phyloP scores from a whole-genome alignment of 2,329 filamentous ascomycete species.

The Coniochaeta ligniaria region DNA sequence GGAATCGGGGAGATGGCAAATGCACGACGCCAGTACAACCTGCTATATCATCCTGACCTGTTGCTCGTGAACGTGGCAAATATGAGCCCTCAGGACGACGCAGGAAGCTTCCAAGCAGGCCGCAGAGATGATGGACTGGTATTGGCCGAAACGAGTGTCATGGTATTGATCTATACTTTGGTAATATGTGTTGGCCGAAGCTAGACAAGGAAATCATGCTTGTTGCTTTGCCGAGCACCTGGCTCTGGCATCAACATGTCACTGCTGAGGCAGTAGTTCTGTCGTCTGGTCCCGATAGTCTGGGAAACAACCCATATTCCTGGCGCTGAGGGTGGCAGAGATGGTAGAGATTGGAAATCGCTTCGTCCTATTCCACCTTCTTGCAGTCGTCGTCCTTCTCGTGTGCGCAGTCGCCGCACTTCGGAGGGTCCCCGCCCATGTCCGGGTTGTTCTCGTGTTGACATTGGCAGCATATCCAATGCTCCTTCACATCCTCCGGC shows the following conservation, averaged over 20 bases:
- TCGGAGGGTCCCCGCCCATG: not conserved
- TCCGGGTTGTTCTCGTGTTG: not conserved
- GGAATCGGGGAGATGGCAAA: too few species aligned
- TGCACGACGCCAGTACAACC: too few species aligned
- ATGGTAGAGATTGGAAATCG: not conserved
- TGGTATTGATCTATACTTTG: not conserved
- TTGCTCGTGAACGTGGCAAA: too few species aligned
- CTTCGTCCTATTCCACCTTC: not conserved
- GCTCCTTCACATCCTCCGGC: not conserved
- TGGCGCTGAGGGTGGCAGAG: not conserved
- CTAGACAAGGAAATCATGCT: not conserved
- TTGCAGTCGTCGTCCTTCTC: not conserved
- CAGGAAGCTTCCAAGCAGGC: too few species aligned
- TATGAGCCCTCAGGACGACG: too few species aligned
- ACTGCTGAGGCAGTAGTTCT: not conserved
- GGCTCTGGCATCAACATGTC: not conserved
- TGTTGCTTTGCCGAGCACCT: not conserved
- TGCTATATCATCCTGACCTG: too few species aligned
- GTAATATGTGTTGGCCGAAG: not conserved
- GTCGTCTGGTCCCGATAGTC: not conserved
- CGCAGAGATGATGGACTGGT: too few species aligned
- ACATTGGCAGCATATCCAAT: not conserved
- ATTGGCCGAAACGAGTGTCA: too few species aligned
- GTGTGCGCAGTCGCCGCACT: not conserved
- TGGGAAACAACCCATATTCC: not conserved